Base-by-base conservation (phyloP, 2,329 filamentous ascomycete species). In the Chrysoporthe austroafricana region DNA sequence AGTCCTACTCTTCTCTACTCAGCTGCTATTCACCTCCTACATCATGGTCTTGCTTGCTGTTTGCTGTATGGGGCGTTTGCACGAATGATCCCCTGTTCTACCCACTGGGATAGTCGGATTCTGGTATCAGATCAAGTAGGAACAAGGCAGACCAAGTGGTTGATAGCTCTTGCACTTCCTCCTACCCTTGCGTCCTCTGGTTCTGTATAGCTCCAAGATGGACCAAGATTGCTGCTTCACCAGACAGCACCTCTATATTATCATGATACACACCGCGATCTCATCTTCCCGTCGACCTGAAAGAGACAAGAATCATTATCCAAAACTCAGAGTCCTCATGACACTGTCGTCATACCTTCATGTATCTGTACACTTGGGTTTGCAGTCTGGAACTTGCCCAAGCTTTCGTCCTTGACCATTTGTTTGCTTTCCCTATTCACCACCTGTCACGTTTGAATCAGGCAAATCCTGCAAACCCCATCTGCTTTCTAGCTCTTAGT, bases 1-100 rank as follows among this genome's bases (percentile, higher is more conserved):
- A 62, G 77, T 76, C 14, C 18, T n/a, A 16, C 54, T 64, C 42
- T 34, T 46, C 11, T n/a, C 18, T 14, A 21, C 18, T 26, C 52
- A 44, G 7, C n/a, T 43, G 57, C 36, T 16, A 34, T 59, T 18
- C 11, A 44, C 42, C 48, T 13, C 16, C 18, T 48, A 61, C 56
- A 21, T 56, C 39, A 32, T 56, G 18, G n/a, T 43, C 62, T 63
- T 52, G 57, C 64, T 50, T 46, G 48, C 42, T 32, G 42, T 16
- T 43, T n/a, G 13, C 16, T 58, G 16, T 67, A 39, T 50, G 11
- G 18, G 26, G 11, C 21, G 36, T 14, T 14, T 26, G 1, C 34
- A 26, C 32, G 26, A 26, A 26, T 26, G 26, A 26, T 26, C 2
- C 26, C 26, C 26, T 26, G 26, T 26, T 26, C 26, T 26, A 26